Evolutionary conservation across 1,139 yeast species (phyloP).

Genomic region (Nadsonia starkeyi-henricii): DNA sequence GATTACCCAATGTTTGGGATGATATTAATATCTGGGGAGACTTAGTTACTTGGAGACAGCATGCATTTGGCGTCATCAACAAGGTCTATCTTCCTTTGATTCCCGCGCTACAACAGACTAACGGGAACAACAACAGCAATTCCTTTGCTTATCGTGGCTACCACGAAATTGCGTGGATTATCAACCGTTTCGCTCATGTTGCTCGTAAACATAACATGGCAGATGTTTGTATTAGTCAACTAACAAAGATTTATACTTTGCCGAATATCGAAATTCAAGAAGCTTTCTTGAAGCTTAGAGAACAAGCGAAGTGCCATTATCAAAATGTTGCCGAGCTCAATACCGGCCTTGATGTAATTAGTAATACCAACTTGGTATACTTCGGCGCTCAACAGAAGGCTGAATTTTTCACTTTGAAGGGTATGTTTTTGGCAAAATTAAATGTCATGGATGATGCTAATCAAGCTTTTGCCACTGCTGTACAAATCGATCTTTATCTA

Average conservation of each 20-base stretch:
- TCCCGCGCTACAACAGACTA: constrained; percentile 63
- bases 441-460: constrained; percentile 90
- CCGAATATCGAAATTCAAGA: constrained; percentile 98
- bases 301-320: constrained; percentile 95
- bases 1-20: constrained; percentile 93
- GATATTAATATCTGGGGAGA: constrained; percentile 97
- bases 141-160: constrained; percentile 94
- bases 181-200: constrained; percentile 94
- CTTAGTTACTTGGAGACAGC: constrained; percentile 95
- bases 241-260: constrained; percentile 84
- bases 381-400: constrained; percentile 97
- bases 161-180: constrained; percentile 98
- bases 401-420: constrained; percentile 91
- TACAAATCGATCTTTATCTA: constrained; percentile 80
- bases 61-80: constrained; percentile 94
- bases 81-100: constrained; percentile 87
- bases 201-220: constrained; percentile 95
- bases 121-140: constrained; percentile 45
- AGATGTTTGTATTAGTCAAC: constrained; percentile 85
- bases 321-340: constrained; percentile 77
- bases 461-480: constrained; percentile 95
- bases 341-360: constrained; percentile 91
- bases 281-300: constrained; percentile 87
- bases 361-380: constrained; percentile 88
- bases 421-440: constrained; percentile 89